These are phyloP conservation scores for Musa balbisiana DNA, from an alignment of 202 grass and related monocot species.

Conservation along the genomic window DNA sequence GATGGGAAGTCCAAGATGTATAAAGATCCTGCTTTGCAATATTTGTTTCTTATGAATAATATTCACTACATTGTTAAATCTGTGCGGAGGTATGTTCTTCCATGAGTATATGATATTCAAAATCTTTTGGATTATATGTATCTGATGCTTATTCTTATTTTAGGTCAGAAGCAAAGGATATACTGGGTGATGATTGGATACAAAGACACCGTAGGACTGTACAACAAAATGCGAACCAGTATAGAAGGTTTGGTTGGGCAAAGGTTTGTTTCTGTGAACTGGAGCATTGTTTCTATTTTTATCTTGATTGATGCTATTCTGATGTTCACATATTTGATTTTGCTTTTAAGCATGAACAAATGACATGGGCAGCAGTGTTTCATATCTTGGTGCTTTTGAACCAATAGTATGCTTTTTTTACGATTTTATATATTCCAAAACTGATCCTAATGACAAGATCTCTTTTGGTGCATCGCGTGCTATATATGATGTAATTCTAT, in stretches of 20 bases:
- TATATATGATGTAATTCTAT: constrained; percentile 1
- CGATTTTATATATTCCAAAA: not conserved
- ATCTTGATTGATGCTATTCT: constrained; percentile 9
- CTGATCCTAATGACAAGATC: not conserved
- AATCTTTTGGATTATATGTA: constrained; percentile 2
- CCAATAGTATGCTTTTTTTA: not conserved
- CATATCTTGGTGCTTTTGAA: not conserved
- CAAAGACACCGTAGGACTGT: constrained; percentile 93
- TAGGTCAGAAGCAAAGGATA: constrained; percentile 92
- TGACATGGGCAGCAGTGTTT: too few relatives aligned
- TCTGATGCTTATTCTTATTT: constrained; percentile 23
- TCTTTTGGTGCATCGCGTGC: not conserved
- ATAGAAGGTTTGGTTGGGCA: constrained; percentile 84
- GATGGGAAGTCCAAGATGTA: constrained; percentile 92
- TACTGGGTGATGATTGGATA: constrained; percentile 96
- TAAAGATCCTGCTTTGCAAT: constrained; percentile 75
- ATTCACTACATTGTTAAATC: constrained; percentile 97
- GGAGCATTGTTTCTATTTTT: not conserved
- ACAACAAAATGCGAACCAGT: constrained; percentile 89
- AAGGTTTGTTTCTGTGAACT: constrained; percentile 41
- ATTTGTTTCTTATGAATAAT: constrained; percentile 97
- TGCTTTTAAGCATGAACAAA: too few relatives aligned
- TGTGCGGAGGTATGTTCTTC: constrained; percentile 55
- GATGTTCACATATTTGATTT: not conserved
- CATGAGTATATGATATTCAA: constrained; percentile 17